These are phyloP conservation scores for Pseudogymnoascus sp. DNA, from an alignment of 2,329 filamentous ascomycete genomes.

Conservation along the genomic window DNA sequence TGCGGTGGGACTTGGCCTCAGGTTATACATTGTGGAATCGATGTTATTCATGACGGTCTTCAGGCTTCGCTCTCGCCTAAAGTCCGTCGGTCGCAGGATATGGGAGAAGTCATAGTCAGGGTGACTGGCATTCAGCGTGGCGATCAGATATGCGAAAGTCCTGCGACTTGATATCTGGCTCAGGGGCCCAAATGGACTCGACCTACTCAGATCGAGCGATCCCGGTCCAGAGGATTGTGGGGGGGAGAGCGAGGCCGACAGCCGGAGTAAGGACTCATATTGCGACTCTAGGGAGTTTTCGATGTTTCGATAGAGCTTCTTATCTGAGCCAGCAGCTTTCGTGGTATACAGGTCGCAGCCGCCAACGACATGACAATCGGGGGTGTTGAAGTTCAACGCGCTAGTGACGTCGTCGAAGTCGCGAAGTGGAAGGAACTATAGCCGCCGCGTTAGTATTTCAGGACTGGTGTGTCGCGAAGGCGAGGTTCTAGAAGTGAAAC, in stretches of 20 bases:
- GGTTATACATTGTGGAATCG: slow-evolving; percentile 78
- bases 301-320: slow-evolving; percentile 95
- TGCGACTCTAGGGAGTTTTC: slow-evolving; percentile 85
- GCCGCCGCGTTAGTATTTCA: neutral
- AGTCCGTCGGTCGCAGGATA: slow-evolving; percentile 79
- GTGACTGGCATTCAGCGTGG: slow-evolving; percentile 91
- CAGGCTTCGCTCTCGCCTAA: slow-evolving; percentile 73
- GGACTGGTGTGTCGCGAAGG: neutral
- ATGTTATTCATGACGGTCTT: slow-evolving; percentile 78
- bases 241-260: slow-evolving; percentile 80
- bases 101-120: slow-evolving; percentile 97
- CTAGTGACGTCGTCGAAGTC: slow-evolving; percentile 88
- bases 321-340: slow-evolving; percentile 89
- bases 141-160: slow-evolving; percentile 92
- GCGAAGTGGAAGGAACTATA: slow-evolving; percentile 81
- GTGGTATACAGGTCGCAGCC: slow-evolving; percentile 96
- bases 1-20: slow-evolving; percentile 56
- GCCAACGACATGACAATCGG: slow-evolving; percentile 84
- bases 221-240: slow-evolving; percentile 50
- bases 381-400: slow-evolving; percentile 91
- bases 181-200: slow-evolving; percentile 85
- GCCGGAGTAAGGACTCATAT: slow-evolving; percentile 77
- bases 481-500: slow-evolving; percentile 24
- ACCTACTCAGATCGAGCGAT: slow-evolving; percentile 66
- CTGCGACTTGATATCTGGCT: slow-evolving; percentile 81